Conservation (phyloP, 2,329 filamentous ascomycete genomes). For the Nigrospora sphaerica region DNA sequence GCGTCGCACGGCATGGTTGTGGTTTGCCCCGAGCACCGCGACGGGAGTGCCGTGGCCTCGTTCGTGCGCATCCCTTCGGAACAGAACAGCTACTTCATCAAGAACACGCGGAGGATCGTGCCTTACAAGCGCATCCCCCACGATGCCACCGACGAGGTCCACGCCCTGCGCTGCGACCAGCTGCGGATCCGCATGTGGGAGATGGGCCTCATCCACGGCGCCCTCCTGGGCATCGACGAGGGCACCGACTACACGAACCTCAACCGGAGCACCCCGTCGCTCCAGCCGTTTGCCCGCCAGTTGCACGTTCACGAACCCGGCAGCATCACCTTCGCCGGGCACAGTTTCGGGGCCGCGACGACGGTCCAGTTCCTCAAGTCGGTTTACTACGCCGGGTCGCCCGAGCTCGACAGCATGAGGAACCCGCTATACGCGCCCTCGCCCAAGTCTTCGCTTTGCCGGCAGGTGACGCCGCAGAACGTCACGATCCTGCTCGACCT, state of each 20-base stretch:
- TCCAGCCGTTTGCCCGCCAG: conserved; percentile 52
- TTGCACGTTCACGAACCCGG: conserved; percentile 67
- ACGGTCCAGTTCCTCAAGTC: conserved; percentile 73
- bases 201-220: conserved; percentile 62
- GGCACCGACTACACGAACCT: conserved; percentile 44
- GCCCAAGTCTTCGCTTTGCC: conserved; percentile 45
- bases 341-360: conserved; percentile 75
- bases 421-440: conserved; percentile 56
- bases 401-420: conserved; percentile 38
- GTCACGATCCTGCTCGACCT: conserved; percentile 69
- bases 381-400: conserved; percentile 56
- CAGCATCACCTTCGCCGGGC: conserved; percentile 67
- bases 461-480: conserved; percentile 61
- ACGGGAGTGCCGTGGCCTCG: conserved; percentile 71
- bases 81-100: conserved; percentile 27
- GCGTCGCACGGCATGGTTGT: conserved; percentile 78
- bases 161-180: conserved; percentile 62
- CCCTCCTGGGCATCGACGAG: conserved; percentile 58
- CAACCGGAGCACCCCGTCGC: conserved; percentile 40
- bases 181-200: conserved; percentile 74
- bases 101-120: conserved; percentile 26
- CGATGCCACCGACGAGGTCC: conserved; percentile 56
- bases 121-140: conserved; percentile 53
- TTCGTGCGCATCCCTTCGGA: conserved; percentile 57
- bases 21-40: conserved; percentile 74